Conservation (phyloP, 192 early-diverging fungal species). For the Linnemannia hyalina region DNA sequence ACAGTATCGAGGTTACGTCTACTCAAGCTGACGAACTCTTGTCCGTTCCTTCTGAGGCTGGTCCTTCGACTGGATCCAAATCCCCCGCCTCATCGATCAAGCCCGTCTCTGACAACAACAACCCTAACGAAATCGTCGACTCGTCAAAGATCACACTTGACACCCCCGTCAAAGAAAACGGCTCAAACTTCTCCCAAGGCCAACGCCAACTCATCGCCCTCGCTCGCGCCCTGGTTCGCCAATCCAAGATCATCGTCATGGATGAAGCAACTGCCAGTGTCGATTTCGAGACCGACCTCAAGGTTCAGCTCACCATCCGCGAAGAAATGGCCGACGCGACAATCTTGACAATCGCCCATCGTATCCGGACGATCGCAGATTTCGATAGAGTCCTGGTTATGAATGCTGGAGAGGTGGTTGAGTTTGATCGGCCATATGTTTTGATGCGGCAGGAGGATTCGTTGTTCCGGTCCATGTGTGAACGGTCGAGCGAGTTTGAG, state of each 20-base stretch:
- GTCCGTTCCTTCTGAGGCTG: neutral
- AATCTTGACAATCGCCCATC: conserved; percentile 90
- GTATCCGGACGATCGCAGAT: conserved; percentile 83
- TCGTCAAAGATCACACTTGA: conserved; percentile 70
- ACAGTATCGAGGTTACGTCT: neutral
- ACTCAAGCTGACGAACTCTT: neutral
- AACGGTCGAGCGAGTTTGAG: conserved; percentile 82
- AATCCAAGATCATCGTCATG: conserved; percentile 76
- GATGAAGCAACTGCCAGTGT: conserved; percentile 94
- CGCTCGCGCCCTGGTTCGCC: conserved; percentile 78
- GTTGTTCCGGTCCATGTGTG: conserved; percentile 84
- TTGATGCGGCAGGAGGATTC: conserved; percentile 74
- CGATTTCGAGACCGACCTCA: conserved; percentile 86
- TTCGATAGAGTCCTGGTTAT: conserved; percentile 77
- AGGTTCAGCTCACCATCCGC: conserved; percentile 89
- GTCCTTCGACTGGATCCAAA: neutral
- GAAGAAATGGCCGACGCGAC: conserved; percentile 79
- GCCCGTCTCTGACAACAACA: neutral
- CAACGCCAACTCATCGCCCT: conserved; percentile 80
- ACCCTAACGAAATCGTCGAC: conserved; percentile 17
- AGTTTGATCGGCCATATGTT: conserved; percentile 83
- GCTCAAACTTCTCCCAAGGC: conserved; percentile 79
- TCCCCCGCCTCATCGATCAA: conserved; percentile 23
- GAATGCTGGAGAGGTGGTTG: conserved; percentile 81
- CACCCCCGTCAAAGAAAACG: conserved; percentile 79